A percentile compares a stretch with the other conserved stretches of the same genome.
These are phyloP conservation scores for Pichia sp. DNA, from an alignment of 1,139 yeast genomes.

Conservation along the genomic window DNA sequence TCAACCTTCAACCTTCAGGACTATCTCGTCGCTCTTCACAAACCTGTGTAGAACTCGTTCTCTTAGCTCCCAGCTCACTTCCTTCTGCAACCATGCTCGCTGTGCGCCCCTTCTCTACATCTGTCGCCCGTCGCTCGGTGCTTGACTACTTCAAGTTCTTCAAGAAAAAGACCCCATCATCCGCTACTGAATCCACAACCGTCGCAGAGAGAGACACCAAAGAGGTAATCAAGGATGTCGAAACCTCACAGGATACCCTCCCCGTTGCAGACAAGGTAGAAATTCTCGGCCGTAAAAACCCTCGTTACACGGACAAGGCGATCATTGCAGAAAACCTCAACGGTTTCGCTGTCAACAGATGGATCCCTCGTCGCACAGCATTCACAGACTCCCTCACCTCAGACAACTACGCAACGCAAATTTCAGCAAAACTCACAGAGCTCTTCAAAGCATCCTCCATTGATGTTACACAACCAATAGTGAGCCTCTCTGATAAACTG, in stretches of 20 bases:
- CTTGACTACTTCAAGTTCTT: slow-evolving; percentile 28
- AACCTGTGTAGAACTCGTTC: not conserved
- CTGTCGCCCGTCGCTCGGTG: slow-evolving; percentile 15
- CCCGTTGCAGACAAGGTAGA: slow-evolving; percentile 16
- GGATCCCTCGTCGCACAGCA: slow-evolving; percentile 22
- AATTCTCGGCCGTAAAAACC: slow-evolving; percentile 25
- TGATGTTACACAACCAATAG: not conserved
- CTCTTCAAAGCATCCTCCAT: slow-evolving; percentile 1
- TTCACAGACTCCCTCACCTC: not conserved
- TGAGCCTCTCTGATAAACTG: slow-evolving; percentile 47
- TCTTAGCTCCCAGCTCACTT: not conserved
- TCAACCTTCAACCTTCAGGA: not conserved
- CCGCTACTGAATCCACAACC: slow-evolving; percentile 19
- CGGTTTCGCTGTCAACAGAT: slow-evolving; percentile 29
- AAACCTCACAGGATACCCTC: slow-evolving; percentile 15
- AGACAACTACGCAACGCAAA: slow-evolving; percentile 5
- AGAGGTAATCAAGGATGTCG: slow-evolving; percentile 24
- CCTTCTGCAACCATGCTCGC: no score
- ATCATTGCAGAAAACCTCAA: slow-evolving; percentile 23
- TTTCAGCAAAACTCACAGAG: not conserved
- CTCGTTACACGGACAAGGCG: slow-evolving; percentile 18
- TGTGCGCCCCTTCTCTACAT: slow-evolving; percentile 18
- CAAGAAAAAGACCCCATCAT: slow-evolving; percentile 19
- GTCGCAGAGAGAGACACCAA: not conserved
- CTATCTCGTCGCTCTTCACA: not conserved